A percentile compares a stretch with the other conserved stretches of the same genome.
Conservation (phyloP, 148 eudicot species). For the Dianthus caryophyllus region DNA sequence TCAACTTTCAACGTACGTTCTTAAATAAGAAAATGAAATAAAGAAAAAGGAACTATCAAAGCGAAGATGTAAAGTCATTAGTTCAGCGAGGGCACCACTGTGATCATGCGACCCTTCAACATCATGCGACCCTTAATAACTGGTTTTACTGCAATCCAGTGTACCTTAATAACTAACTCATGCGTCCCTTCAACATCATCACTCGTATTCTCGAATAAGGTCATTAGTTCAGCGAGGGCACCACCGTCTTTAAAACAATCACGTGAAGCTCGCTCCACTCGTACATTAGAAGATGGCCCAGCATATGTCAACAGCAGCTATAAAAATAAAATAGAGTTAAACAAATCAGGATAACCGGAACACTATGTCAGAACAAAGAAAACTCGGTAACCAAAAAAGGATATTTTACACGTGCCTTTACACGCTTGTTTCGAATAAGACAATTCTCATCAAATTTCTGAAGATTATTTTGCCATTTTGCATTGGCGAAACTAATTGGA, state of each 20-base stretch:
- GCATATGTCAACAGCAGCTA: slow-evolving; percentile 80
- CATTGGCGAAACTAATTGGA: not conserved
- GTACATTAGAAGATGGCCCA: slow-evolving; percentile 81
- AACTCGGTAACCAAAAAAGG: not conserved
- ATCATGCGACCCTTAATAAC: not conserved
- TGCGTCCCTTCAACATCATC: slow-evolving; percentile 28
- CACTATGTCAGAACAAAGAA: not conserved
- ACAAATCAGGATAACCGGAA: not conserved
- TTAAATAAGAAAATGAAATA: not conserved
- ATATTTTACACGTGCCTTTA: not conserved
- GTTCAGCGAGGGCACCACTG: slow-evolving; percentile 74
- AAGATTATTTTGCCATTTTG: not conserved
- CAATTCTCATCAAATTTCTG: not conserved
- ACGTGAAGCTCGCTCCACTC: slow-evolving; percentile 70
- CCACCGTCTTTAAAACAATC: slow-evolving; percentile 64
- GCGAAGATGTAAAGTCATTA: slow-evolving; percentile 54
- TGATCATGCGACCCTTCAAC: no score
- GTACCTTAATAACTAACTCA: slow-evolving; percentile 53
- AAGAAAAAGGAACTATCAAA: not conserved
- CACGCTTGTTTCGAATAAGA: not conserved
- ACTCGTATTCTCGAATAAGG: slow-evolving; percentile 43
- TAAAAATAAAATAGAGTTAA: slow-evolving; percentile 12
- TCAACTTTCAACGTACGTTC: not conserved
- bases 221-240: slow-evolving; percentile 66
- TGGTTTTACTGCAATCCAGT: not conserved